Evolutionary conservation across 352 stramenopile genomes (phyloP).

Genomic region (Thraustochytrium sp.): DNA sequence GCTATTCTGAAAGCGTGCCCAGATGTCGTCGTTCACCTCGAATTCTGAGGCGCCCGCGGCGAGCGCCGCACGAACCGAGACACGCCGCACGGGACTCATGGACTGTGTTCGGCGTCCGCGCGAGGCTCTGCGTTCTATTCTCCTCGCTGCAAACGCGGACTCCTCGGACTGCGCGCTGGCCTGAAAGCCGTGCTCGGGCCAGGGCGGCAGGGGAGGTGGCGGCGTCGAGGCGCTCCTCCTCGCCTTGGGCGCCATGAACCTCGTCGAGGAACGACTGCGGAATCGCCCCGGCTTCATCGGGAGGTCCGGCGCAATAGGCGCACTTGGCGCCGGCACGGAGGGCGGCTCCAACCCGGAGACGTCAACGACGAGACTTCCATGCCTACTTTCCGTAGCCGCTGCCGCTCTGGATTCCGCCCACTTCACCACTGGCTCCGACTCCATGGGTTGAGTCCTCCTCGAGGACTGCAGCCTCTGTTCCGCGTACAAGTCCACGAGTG

Average conservation of each 20-base stretch:
- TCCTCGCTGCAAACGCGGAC: no score
- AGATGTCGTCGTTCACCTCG: constrained; percentile 5
- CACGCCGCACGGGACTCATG: no score
- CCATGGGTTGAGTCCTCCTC: no score
- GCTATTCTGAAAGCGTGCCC: neutral
- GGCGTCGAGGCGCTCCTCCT: neutral
- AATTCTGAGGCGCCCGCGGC: neutral
- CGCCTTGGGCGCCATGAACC: neutral
- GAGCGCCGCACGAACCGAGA: neutral
- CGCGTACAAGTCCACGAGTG: neutral
- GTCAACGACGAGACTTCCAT: neutral
- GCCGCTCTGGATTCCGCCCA: no score
- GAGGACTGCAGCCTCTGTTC: no score
- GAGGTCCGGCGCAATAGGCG: neutral
- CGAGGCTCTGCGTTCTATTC: no score
- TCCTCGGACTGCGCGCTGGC: neutral
- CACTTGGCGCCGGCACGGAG: neutral
- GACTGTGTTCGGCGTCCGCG: no score
- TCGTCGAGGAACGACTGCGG: no score
- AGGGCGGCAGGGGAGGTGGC: constrained; percentile 14
- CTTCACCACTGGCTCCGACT: no score
- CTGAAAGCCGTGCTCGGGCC: neutral
- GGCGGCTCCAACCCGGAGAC: neutral
- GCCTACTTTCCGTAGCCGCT: neutral
- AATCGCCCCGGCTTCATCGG: no score